phyloP scores from a whole-genome alignment of 371 early-diverging fungal genomes.

The Gilbertella persicaria region DNA sequence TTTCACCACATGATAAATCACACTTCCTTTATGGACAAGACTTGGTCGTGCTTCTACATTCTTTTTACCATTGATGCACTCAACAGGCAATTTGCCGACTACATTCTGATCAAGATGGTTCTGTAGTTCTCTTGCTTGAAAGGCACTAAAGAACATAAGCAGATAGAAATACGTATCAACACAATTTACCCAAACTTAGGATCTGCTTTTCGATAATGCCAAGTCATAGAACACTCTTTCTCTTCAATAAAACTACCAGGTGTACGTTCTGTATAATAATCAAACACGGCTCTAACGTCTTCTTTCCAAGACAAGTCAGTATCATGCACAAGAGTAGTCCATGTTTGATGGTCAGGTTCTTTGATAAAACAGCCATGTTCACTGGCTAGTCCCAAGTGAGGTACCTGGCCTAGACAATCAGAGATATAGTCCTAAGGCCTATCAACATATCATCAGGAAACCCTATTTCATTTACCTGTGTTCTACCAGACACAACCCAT shows the following conservation, averaged over 20 bases:
- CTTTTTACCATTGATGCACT: constrained; percentile 91
- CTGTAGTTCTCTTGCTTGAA: constrained; percentile 86
- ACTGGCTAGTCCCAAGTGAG: constrained; percentile 73
- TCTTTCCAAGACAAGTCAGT: constrained; percentile 81
- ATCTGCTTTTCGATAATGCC: constrained; percentile 89
- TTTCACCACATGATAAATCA: constrained; percentile 75
- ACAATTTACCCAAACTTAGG: constrained; percentile 66
- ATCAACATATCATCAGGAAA: constrained; percentile 16
- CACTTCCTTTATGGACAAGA: constrained; percentile 82
- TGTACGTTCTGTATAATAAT: constrained; percentile 85
- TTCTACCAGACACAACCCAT: constrained; percentile 92
- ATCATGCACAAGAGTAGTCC: constrained; percentile 73
- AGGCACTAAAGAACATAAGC: constrained; percentile 32
- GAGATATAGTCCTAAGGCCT: constrained; percentile 63
- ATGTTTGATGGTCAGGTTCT: constrained; percentile 50
- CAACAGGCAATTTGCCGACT: constrained; percentile 81
- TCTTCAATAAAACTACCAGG: constrained; percentile 79
- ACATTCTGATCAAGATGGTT: constrained; percentile 84
- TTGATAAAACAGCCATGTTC: constrained; percentile 70
- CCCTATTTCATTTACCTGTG: constrained; percentile 60
- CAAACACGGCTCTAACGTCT: constrained; percentile 77
- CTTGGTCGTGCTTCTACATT: constrained; percentile 86
- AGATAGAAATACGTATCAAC: neutral
- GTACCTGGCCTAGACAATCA: constrained; percentile 77
- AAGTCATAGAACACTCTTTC: constrained; percentile 75